phyloP scores from a whole-genome alignment of 2,329 filamentous ascomycete genomes.

The Aureobasidium leucospermi region DNA sequence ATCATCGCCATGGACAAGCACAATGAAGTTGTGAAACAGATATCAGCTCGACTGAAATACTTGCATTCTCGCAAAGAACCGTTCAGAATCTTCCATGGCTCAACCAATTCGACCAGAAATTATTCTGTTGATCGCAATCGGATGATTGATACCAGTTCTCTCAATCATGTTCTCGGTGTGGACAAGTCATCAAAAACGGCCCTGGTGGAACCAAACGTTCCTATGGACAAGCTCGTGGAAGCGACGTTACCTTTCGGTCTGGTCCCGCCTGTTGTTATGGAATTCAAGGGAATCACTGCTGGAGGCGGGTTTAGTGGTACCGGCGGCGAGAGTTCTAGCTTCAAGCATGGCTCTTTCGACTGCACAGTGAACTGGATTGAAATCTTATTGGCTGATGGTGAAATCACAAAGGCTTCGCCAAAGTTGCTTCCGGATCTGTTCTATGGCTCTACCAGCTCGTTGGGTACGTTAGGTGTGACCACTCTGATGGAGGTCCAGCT shows the following conservation, averaged over 20 bases:
- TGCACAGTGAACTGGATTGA: slow-evolving; percentile 54
- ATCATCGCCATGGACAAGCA: slow-evolving; percentile 30
- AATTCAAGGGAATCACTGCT: slow-evolving; percentile 63
- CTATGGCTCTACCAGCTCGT: slow-evolving; percentile 55
- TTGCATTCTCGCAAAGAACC: slow-evolving; percentile 48
- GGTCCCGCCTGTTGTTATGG: slow-evolving; percentile 61
- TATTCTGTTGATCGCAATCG: slow-evolving; percentile 18
- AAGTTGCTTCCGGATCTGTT: slow-evolving; percentile 53
- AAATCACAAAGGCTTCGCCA: slow-evolving; percentile 35
- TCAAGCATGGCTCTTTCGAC: slow-evolving; percentile 61
- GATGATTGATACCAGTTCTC: slow-evolving; percentile 57
- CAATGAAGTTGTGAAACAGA: slow-evolving; percentile 35
- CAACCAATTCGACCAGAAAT: slow-evolving; percentile 66
- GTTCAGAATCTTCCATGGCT: slow-evolving; percentile 69
- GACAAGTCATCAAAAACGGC: slow-evolving; percentile 48
- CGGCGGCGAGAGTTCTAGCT: slow-evolving; percentile 61
- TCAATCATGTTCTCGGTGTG: slow-evolving; percentile 56
- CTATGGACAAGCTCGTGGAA: slow-evolving; percentile 57
- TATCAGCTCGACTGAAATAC: slow-evolving; percentile 39
- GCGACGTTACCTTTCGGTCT: slow-evolving; percentile 50
- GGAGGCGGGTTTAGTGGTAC: slow-evolving; percentile 62
- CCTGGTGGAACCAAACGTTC: slow-evolving; percentile 62
- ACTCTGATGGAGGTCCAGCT: slow-evolving; percentile 48
- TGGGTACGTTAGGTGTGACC: slow-evolving; percentile 59
- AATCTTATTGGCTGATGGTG: slow-evolving; percentile 56